Evolutionary conservation across 768 basidiomycete species (phyloP), one percentile per base, ranked within the genome.

Genomic region (Crucibulum laeve): DNA sequence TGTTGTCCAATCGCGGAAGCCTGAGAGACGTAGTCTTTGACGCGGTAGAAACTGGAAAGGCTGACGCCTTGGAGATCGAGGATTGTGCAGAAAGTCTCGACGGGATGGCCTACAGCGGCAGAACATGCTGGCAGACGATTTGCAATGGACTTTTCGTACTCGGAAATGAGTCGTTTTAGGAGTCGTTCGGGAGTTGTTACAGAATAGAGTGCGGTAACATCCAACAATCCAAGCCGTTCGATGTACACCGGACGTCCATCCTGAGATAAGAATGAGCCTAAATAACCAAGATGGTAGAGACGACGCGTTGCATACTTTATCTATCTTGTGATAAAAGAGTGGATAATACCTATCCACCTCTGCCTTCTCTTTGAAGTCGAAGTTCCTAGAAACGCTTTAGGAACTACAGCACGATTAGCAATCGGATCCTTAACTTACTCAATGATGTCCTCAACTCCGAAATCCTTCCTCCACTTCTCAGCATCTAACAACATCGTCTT

Each of bases 1-100:
- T 96, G 79, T 63, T 96, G 93, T 7, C 91, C 90, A 63, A 99
- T 84, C 22, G 61, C 57, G 0, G 86, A 69, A 0, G 92, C 88
- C 17, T 77, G 64, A 48, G 73, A 76, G 33, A 98, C 87, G 71
- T 92, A 95, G 66, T 90, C 87, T 69, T 91, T 94, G 68, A 98
- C 93, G 57, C 78, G 79, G 64, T 85, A 93, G 61, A 97, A 98
- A 59, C 80, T 81, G 49, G 76, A 64, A 48, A 98, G 59, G 40
- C 75, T 71, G 30, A 87, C 82, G 53, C 72, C 71, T 18, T 80
- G 61, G 51, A 99, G 81, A 63, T 98, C 94, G 68, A 98, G 78
- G 74, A 98, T 93, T 46, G 96, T 97, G 81, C 95, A 98, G 42
- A 82, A 88, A 7, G 95, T 98, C 70, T 97, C 95, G 60, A 98